Conservation (phyloP, 2,329 filamentous ascomycete genomes). For the Alternaria hordeiaustralica region DNA sequence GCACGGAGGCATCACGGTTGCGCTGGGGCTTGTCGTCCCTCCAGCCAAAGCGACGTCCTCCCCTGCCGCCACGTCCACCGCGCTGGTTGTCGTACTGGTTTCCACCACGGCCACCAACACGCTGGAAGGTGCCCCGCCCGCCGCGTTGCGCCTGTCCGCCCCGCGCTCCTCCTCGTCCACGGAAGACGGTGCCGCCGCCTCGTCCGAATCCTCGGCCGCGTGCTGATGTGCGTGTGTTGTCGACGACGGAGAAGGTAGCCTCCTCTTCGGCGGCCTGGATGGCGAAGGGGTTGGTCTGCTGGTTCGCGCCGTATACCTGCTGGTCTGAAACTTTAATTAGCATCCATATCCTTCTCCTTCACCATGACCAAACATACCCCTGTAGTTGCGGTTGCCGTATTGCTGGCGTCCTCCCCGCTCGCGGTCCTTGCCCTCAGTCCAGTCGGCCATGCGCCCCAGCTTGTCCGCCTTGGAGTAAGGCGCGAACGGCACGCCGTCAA, state of each 20-base stretch:
- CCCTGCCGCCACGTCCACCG: constrained; percentile 71
- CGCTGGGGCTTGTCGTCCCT: constrained; percentile 98
- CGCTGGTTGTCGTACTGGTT: constrained; percentile 75
- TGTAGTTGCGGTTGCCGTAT: constrained; percentile 85
- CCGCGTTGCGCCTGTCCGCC: constrained; percentile 77
- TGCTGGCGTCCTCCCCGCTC: constrained; percentile 84
- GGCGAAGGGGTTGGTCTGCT: constrained; percentile 78
- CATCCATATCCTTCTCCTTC: background rate
- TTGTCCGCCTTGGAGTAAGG: constrained; percentile 99
- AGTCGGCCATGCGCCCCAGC: constrained; percentile 98
- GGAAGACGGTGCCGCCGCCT: constrained; percentile 87
- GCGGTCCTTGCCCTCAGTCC: constrained; percentile 87
- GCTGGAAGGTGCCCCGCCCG: constrained; percentile 74
- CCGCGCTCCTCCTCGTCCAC: constrained; percentile 73
- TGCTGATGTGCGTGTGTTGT: constrained; percentile 85
- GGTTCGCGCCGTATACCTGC: constrained; percentile 93
- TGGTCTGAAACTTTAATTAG: too few species aligned
- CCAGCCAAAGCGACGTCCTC: constrained; percentile 93
- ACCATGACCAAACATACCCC: constrained; percentile 64
- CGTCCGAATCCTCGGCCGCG: constrained; percentile 83
- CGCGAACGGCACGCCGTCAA: constrained; percentile 95
- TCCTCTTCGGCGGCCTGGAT: constrained; percentile 94
- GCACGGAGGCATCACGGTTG: constrained; percentile 94
- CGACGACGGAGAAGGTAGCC: constrained; percentile 96
- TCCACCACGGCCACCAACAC: constrained; percentile 69